These are phyloP conservation scores for Cercospora zeae-maydis DNA, from an alignment of 2,329 filamentous ascomycete species.

Conservation along the genomic window DNA sequence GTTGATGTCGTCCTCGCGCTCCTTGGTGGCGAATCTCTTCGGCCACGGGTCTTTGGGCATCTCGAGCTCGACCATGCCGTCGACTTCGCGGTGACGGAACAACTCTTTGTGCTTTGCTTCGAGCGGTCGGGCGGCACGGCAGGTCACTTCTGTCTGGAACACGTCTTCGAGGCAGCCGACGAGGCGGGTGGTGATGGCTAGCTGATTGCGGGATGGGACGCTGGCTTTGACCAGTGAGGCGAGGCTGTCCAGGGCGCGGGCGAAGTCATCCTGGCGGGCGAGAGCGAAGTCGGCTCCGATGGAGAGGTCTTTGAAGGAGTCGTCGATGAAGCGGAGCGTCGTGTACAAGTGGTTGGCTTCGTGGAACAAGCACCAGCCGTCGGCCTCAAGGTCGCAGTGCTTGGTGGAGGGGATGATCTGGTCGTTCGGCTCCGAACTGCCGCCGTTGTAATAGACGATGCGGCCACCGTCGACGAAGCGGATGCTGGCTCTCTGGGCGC, in stretches of 20 bases:
- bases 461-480: not conserved
- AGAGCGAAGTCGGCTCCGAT: not conserved
- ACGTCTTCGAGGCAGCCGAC: not conserved
- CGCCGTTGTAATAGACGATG: not conserved
- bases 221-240: not conserved
- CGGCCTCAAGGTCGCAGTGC: not conserved
- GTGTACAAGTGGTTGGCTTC: not conserved
- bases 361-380: not conserved
- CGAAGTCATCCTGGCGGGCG: not conserved
- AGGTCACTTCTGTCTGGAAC: not conserved
- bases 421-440: not conserved
- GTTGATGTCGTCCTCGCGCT: not conserved
- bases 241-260: not conserved
- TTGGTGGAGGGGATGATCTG: not conserved
- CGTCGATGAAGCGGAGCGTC: not conserved
- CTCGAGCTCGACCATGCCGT: not conserved
- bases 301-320: not conserved
- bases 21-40: not conserved
- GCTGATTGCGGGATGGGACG: not conserved
- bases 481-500: not conserved
- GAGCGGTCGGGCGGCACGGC: not conserved
- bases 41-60: not conserved
- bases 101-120: not conserved
- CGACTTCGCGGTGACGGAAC: not conserved
- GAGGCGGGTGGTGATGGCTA: not conserved